Conservation (phyloP, 2,329 filamentous ascomycete genomes). For the Aspergillus pseudoglaucus region DNA sequence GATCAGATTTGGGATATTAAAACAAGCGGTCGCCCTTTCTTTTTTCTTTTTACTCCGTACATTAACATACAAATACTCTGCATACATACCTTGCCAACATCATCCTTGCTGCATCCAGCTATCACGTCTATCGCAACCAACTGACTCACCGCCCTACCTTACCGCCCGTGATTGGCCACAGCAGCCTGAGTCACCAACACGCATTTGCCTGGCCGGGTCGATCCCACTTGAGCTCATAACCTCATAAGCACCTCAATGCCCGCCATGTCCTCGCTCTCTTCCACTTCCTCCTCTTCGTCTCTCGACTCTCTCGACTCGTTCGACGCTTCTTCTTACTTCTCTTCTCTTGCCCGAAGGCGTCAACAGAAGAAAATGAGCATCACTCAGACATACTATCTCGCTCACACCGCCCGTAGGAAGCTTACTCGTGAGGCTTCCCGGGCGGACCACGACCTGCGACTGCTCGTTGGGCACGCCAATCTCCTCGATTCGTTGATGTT, state of each 20-base stretch:
- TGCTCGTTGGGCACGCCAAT: slow-evolving; percentile 96
- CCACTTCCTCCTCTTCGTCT: slow-evolving; percentile 13
- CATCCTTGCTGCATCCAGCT: neutral
- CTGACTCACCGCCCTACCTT: slow-evolving; percentile 20
- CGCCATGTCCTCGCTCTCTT: slow-evolving; percentile 20
- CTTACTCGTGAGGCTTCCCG: slow-evolving; percentile 85
- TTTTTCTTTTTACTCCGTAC: neutral
- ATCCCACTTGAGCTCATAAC: slow-evolving; percentile 3
- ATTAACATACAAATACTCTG: neutral
- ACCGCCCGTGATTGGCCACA: slow-evolving; percentile 21
- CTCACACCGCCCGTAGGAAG: slow-evolving; percentile 94
- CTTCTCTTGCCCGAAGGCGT: slow-evolving; percentile 31
- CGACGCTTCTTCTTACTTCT: slow-evolving; percentile 32
- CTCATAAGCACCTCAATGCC: slow-evolving; percentile 13
- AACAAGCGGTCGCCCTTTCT: neutral
- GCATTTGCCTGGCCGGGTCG: neutral
- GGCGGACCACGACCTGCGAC: slow-evolving; percentile 87
- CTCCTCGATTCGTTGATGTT: slow-evolving; percentile 92
- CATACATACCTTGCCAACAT: neutral
- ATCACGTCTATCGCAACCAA: no score
- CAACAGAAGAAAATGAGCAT: slow-evolving; percentile 88
- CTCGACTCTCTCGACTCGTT: slow-evolving; percentile 18
- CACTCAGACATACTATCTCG: slow-evolving; percentile 97
- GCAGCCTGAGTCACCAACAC: slow-evolving; percentile 24
- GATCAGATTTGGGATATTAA: neutral